Base-by-base conservation (phyloP, 1,284 basidiomycete species). In the Paramarasmius palmivorus region DNA sequence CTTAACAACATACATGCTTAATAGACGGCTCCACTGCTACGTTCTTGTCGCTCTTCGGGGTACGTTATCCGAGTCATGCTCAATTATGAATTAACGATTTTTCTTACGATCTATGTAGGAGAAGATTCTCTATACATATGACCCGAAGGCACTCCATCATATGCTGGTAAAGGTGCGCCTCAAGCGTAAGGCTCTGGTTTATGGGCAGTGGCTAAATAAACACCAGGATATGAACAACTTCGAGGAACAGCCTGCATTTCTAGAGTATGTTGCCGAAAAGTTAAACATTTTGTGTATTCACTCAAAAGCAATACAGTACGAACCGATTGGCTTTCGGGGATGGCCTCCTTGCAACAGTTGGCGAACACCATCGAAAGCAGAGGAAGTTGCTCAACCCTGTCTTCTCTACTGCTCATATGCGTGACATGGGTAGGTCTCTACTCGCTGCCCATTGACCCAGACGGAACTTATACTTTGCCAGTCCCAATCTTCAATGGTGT, bases 141-240 rank as follows among this genome's bases (percentile, higher is more conserved):
- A 72, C 46, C 67, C 70, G 8, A 65, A 65, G 53, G 69, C 69
- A 4, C 40, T 72, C 45, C 64, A 72, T 51, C 67, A 69, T 26
- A 66, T 72, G 26, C 36, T 72, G 15, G 65, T 71, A 23, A 71
- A 64, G 52, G 63, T 62, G 10, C 10, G 52, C 23, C 4, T 32
- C 25, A 17, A 10, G 22, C 6, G 15, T 4, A 26, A 25, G 25
- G n/a, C 8, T 3, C n/a, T 2, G 8, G 4, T 50, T 36, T 25
- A 17, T n/a, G 25, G 9, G 8, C 23, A 17, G 8, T 22, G 23
- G 25, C n/a, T n/a, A 3, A 7, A 12, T 14, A 15, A 20, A 32
- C 14, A 7, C 40, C 26, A 55, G 54, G 54, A 55, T 37, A 23
- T 41, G 19, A 29, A 38, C 2, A 17, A 23, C 8, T 52, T 51